phyloP scores from a whole-genome alignment of 345 rosid genomes.

The Ailanthus altissimus region DNA sequence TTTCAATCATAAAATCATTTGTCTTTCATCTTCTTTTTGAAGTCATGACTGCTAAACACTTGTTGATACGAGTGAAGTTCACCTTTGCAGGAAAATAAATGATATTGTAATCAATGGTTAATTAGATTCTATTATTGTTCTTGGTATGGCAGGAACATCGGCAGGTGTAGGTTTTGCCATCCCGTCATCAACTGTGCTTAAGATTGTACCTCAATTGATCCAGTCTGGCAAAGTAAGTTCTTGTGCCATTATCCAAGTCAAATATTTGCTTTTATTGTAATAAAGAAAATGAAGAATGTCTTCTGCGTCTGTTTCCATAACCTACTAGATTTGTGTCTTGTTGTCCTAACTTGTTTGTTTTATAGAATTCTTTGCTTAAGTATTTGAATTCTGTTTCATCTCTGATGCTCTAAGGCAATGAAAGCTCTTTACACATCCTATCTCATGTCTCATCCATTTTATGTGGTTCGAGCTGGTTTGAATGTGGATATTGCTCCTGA shows the following conservation, averaged over 20 bases:
- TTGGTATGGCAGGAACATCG: constrained; percentile 68
- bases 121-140: constrained; percentile 4
- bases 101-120: too few relatives aligned
- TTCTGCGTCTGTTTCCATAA: not conserved
- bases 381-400: not conserved
- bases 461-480: constrained; percentile 88
- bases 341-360: not conserved
- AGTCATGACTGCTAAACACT: not conserved
- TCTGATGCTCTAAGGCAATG: not conserved
- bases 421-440: not conserved
- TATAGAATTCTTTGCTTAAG: not conserved
- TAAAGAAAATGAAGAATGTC: not conserved
- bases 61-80: not conserved
- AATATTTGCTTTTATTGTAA: not conserved
- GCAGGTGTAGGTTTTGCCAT: constrained; percentile 98
- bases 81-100: not conserved
- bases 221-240: constrained; percentile 75
- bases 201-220: constrained; percentile 90
- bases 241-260: not conserved
- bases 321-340: not conserved
- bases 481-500: constrained; percentile 88
- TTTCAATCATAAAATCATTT: not conserved
- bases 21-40: not conserved
- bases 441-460: constrained; percentile 21
- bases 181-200: constrained; percentile 84